A percentile compares a stretch with the other conserved stretches of the same genome.
Conservation (phyloP, 2,329 filamentous ascomycete genomes). For the Pseudogymnoascus sp. region DNA sequence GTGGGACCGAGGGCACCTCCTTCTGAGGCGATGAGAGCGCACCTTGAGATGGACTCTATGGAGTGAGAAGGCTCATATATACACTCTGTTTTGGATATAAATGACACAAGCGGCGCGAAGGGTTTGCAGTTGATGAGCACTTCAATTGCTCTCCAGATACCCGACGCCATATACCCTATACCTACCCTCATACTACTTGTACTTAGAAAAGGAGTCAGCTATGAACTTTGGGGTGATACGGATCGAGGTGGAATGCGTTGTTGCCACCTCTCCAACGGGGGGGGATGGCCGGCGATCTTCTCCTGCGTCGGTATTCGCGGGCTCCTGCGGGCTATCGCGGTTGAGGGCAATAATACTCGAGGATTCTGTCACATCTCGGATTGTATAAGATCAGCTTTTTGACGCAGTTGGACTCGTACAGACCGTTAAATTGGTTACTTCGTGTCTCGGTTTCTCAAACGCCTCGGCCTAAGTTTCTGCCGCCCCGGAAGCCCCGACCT, state of each 20-base stretch:
- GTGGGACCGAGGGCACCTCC: slow-evolving; percentile 68
- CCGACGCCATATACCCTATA: neutral
- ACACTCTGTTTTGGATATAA: neutral
- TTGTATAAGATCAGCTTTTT: slow-evolving; percentile 9
- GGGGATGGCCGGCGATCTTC: neutral
- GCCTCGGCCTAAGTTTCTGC: slow-evolving; percentile 1
- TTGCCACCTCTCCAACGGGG: neutral
- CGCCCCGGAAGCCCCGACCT: neutral
- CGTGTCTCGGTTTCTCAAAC: neutral
- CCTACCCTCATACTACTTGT: neutral
- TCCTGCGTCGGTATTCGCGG: neutral
- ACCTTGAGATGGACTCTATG: neutral
- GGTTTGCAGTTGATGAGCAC: neutral
- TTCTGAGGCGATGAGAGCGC: neutral
- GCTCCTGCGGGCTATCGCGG: neutral
- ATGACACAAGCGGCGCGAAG: neutral
- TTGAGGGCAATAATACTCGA: neutral
- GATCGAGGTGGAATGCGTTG: neutral
- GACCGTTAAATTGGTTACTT: slow-evolving; percentile 5
- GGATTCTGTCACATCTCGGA: neutral
- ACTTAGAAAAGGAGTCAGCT: neutral
- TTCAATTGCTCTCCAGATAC: neutral
- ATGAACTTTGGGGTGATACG: neutral
- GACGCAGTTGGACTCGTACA: slow-evolving; percentile 3
- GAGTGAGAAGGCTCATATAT: slow-evolving; percentile 2